A percentile compares a stretch with the other conserved stretches of the same genome.
phyloP scores from a whole-genome alignment of 768 basidiomycete genomes.

The Chiua virens region DNA sequence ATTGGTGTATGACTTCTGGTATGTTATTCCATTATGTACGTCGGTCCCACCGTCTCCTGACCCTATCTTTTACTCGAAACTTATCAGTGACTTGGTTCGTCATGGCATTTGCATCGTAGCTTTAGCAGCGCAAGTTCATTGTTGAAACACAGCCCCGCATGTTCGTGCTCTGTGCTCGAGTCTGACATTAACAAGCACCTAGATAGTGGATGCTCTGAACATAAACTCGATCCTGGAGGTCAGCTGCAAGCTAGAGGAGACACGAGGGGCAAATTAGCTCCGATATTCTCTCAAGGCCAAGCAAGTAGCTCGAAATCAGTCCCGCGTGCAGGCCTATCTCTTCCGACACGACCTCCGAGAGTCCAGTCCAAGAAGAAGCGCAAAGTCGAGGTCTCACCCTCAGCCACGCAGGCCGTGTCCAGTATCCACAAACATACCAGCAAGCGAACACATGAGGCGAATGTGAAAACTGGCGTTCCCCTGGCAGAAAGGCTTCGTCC shows the following conservation, averaged over 20 bases:
- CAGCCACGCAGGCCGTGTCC: conserved; percentile 4
- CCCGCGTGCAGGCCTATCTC: conserved; percentile 11
- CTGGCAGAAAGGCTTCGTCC: conserved; percentile 77
- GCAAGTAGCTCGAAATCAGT: conserved; percentile 4
- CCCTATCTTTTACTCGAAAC: background rate
- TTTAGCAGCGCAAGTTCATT: background rate
- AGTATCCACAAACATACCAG: conserved; percentile 20
- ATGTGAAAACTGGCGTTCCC: conserved; percentile 43
- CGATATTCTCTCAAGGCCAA: conserved; percentile 39
- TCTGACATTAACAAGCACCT: conserved; percentile 51
- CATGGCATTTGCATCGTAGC: background rate
- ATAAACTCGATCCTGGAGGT: conserved; percentile 3
- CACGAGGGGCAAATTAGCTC: conserved; percentile 35
- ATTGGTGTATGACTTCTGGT: conserved; percentile 15
- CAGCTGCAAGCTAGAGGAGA: conserved; percentile 12
- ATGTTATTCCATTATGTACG: background rate
- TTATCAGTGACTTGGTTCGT: conserved; percentile 26
- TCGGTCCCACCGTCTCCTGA: background rate
- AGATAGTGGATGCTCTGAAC: conserved; percentile 44
- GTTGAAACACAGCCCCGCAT: conserved; percentile 47
- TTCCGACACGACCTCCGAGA: conserved; percentile 7
- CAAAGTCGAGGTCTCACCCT: conserved; percentile 17
- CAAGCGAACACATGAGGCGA: conserved; percentile 15
- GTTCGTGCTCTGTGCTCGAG: conserved; percentile 41
- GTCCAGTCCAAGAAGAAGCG: conserved; percentile 32